phyloP scores from a whole-genome alignment of 2,329 filamentous ascomycete species.

The Dryadomyces sulphureus region DNA sequence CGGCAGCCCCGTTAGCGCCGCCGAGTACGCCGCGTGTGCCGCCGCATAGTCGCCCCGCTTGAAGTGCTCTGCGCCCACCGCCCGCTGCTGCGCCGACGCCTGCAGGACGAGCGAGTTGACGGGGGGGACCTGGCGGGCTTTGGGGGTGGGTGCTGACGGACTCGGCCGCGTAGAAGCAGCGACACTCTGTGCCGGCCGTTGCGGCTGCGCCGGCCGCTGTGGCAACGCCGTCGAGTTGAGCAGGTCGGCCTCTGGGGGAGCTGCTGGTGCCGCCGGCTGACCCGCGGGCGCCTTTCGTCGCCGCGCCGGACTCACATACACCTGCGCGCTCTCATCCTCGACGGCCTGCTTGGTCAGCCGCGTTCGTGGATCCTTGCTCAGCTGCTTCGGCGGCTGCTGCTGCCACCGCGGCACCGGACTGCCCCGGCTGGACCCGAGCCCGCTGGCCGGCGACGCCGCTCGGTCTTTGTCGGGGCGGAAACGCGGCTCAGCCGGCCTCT shows the following conservation, averaged over 20 bases:
- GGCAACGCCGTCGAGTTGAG: slow-evolving; percentile 31
- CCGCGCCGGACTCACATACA: slow-evolving; percentile 76
- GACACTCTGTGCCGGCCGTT: too few species aligned
- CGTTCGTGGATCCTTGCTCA: slow-evolving; percentile 32
- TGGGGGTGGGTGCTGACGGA: too few species aligned
- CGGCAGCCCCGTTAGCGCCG: slow-evolving; percentile 62
- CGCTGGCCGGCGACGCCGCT: slow-evolving; percentile 23
- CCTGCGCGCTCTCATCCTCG: slow-evolving; percentile 69
- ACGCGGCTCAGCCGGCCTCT: neutral
- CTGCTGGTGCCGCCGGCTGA: slow-evolving; percentile 27
- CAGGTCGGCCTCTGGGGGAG: slow-evolving; percentile 40
- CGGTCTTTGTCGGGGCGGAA: slow-evolving; percentile 16
- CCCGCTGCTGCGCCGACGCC: slow-evolving; percentile 62
- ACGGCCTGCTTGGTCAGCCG: slow-evolving; percentile 58
- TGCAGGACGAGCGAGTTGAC: slow-evolving; percentile 56
- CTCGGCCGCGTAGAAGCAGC: too few species aligned
- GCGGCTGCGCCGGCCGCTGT: slow-evolving; percentile 11
- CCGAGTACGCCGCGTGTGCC: slow-evolving; percentile 70
- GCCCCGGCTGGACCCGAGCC: slow-evolving; percentile 22
- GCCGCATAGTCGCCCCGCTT: slow-evolving; percentile 86
- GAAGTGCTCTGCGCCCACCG: slow-evolving; percentile 75
- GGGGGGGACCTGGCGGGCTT: slow-evolving; percentile 36
- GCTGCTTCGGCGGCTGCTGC: slow-evolving; percentile 46
- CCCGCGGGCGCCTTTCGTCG: slow-evolving; percentile 45
- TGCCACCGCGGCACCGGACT: slow-evolving; percentile 45